Evolutionary conservation across 2,329 filamentous ascomycete genomes (phyloP), one percentile per base, ranked within the genome.

Genomic region (Peltaster fructicola): DNA sequence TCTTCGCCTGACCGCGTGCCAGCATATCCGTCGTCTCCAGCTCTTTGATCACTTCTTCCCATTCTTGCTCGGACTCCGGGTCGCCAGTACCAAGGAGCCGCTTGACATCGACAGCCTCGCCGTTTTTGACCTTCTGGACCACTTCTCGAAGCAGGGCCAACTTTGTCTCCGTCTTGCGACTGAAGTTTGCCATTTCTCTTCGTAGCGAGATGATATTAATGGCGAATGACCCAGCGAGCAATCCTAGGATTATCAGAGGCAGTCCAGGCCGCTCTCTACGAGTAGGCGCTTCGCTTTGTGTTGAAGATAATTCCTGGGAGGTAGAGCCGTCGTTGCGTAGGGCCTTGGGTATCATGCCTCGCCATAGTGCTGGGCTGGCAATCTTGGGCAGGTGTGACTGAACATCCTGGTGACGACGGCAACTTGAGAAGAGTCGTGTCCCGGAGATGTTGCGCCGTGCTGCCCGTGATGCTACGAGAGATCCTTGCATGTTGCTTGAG

Each of bases 181-280:
- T 68, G 40, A 77, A 84, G 7, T 72, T 68, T 15, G 64, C 61
- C 43, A 73, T 76, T 24, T 84, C 73, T 39, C 77, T 78, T 40
- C 73, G 75, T 40, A 95, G 50, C 17, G 72, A 63, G 43, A 98
- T 74, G 63, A 88, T 78, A 42, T 93, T 79, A 40, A 98, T 93
- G 8, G 85, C 79, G 62, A 93, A 91, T 33, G 81, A 92, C 4
- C 90, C 90, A 35, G 95, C 85, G 34, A 95, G 63, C 19, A 82
- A 59, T 5, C 77, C 60, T 3, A 70, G 48, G 30, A 67, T 44
- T 30, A 85, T n/a, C n/a, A n/a, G n/a, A n/a, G n/a, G n/a, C n/a
- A n/a, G n/a, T n/a, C n/a, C n/a, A n/a, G n/a, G n/a, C n/a, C n/a
- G n/a, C n/a, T n/a, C n/a, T n/a, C n/a, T n/a, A n/a, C n/a, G n/a